Percentiles rank a stretch among this genome's conserved stretches.
Evolutionary conservation across 176 grass and related monocot genomes (phyloP).

Genomic region (Chrysopogon serrulatus): DNA sequence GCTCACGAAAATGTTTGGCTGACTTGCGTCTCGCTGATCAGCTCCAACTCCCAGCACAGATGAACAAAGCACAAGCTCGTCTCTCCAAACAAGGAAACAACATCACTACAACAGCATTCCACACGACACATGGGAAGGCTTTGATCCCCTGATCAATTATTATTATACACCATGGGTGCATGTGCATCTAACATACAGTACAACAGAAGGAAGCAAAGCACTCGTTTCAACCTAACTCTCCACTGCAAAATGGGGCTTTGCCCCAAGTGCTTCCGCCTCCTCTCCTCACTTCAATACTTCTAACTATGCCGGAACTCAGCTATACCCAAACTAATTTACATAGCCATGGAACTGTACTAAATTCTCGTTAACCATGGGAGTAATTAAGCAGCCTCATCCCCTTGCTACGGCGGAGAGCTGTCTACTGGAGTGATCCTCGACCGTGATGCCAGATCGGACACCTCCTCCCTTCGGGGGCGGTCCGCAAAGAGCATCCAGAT

Average conservation of each 20-base stretch:
- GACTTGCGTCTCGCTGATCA: neutral
- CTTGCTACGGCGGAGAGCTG: constrained; percentile 1
- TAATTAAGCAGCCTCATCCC: neutral
- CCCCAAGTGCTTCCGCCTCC: constrained; percentile 11
- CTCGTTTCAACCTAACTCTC: neutral
- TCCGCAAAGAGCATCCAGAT: constrained; percentile 72
- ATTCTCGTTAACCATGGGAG: neutral
- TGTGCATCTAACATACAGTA: neutral
- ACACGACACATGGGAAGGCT: neutral
- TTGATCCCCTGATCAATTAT: neutral
- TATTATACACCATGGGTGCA: neutral
- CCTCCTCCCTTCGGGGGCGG: constrained; percentile 80
- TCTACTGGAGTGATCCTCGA: constrained; percentile 33
- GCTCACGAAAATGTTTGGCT: neutral
- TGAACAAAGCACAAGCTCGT: neutral
- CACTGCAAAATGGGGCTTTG: constrained; percentile 46
- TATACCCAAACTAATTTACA: constrained; percentile 17
- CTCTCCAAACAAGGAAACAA: neutral
- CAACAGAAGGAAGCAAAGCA: constrained; percentile 17
- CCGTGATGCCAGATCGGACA: constrained; percentile 44
- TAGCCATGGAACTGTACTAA: constrained; percentile 15
- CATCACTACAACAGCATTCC: neutral
- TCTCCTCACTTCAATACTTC: neutral
- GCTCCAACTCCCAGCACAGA: neutral
- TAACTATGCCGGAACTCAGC: neutral